Evolutionary conservation across 257 asterid species (phyloP), one percentile per base, ranked within the genome.

Genomic region (Fraxinus anomala): DNA sequence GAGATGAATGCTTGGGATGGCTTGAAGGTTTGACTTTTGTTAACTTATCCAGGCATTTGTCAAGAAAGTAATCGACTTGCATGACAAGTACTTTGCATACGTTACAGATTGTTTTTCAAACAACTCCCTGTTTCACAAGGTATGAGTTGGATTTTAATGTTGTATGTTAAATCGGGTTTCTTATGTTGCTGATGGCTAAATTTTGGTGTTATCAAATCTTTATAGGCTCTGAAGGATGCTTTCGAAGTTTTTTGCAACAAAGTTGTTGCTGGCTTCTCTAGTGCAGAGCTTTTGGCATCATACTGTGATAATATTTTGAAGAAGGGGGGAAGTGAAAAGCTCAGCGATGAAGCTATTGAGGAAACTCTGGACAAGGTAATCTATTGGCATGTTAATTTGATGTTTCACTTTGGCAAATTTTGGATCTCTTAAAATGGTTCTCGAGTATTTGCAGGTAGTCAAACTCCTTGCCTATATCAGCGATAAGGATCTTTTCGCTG

Each of bases 401-500:
- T 40, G 17, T 42, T 30, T 47, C n/a, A 44, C 68, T 73, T n/a
- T 51, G 9, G 70, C 16, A 33, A 49, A 23, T 17, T 33, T n/a
- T 13, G 49, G 4, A 26, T 34, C 51, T 26, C 12, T 21, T 67
- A 6, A 73, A 34, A 61, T 21, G 37, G 54, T 8, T 70, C 66
- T 33, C 0, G 24, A 37, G 39, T 37, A 77, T 54, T 59, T 56
- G 54, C 63, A 87, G 90, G 89, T 87, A 49, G 87, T 90, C 56
- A 87, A 75, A 54, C 86, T 86, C 54, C 87, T 90, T 28, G 86
- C 78, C 13, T 86, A 82, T 73, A 82, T 89, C 80, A 84, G 84
- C 5, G 96, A 90, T 70, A 87, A 89, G 80, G 96, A 90, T 67
- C 76, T 89, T 3, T 90, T 87, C 73, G 90, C 88, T 16, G 93